Evolutionary conservation across 257 asterid species (phyloP), one percentile per base, ranked within the genome.

Genomic region (Ocimum tenuiflorum): DNA sequence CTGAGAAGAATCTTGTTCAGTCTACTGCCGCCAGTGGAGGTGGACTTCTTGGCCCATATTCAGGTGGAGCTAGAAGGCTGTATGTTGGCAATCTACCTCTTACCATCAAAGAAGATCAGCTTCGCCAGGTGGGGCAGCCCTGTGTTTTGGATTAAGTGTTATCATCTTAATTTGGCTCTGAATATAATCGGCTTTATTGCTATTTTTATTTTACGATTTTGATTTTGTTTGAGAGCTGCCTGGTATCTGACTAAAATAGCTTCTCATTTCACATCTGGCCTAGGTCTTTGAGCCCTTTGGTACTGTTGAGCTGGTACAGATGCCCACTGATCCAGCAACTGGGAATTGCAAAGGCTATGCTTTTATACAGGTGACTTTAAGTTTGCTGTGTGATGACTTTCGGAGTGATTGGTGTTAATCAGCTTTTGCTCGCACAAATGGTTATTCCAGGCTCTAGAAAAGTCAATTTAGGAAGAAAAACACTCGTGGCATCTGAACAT

Each of bases 211-310:
- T 31, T 66, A 36, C 70, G 38, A 53, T 31, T 69, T 56, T 69
- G 14, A 14, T 45, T 23, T 17, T 3, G 15, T 19, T 3, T 23
- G 11, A 51, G 70, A 19, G 18, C 17, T 24, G 8, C 53, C 51
- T 57, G 31, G 1, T 54, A 15, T 27, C 38, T 46, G 63, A 57
- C 33, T 24, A 41, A 7, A 29, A 38, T 38, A 13, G 48, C 19
- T 36, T 55, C 60, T 63, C 35, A 6, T 14, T 33, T 60, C 55
- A 14, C 46, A 13, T 52, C 38, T 41, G 45, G 19, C 63, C 23
- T 54, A 87, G 95, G 87, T 87, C 38, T 87, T 87, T 79, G 95
- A 87, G 74, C 66, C 91, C 51, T 87, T 87, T 76, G 95, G 95
- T 41, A 35, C 75, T 18, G 79, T 87, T 64, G 91, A 87, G 86